These are phyloP conservation scores for Geranium rotundifolium DNA, from an alignment of 345 rosid genomes.

Conservation along the genomic window DNA sequence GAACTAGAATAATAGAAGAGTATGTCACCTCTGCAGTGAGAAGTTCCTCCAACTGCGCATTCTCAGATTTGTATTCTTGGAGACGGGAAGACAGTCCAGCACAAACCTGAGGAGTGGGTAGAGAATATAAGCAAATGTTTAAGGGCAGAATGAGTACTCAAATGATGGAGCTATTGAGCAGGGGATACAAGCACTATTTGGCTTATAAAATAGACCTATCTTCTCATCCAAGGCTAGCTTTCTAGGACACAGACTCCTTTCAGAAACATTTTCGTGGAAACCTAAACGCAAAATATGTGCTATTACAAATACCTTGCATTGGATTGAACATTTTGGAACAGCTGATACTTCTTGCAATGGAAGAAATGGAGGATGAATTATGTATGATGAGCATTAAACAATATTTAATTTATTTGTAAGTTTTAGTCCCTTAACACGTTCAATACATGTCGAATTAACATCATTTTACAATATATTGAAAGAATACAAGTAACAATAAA, in stretches of 20 bases:
- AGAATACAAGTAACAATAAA: too few relatives aligned
- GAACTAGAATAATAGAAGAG: background rate
- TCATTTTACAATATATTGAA: too few relatives aligned
- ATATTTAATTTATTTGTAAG: too few relatives aligned
- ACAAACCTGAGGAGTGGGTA: constrained; percentile 46
- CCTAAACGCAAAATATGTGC: background rate
- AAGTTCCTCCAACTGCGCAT: constrained; percentile 98
- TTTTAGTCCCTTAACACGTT: too few relatives aligned
- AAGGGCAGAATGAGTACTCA: background rate
- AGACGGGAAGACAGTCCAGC: constrained; percentile 94
- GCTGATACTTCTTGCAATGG: too few relatives aligned
- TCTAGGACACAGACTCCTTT: background rate
- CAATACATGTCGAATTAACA: too few relatives aligned
- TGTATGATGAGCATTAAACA: too few relatives aligned
- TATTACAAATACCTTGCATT: background rate
- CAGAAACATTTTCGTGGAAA: background rate
- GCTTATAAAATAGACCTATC: background rate
- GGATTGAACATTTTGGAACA: too few relatives aligned
- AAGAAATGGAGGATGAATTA: too few relatives aligned
- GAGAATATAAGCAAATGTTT: background rate
- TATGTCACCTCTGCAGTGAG: constrained; percentile 74
- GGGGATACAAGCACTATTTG: background rate
- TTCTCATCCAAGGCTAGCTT: background rate
- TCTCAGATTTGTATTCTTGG: constrained; percentile 93
- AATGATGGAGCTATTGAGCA: background rate